Evolutionary conservation across 208 protist genomes (phyloP), one percentile per base, ranked within the genome.

Genomic region (Acanthamoeba healyi): DNA sequence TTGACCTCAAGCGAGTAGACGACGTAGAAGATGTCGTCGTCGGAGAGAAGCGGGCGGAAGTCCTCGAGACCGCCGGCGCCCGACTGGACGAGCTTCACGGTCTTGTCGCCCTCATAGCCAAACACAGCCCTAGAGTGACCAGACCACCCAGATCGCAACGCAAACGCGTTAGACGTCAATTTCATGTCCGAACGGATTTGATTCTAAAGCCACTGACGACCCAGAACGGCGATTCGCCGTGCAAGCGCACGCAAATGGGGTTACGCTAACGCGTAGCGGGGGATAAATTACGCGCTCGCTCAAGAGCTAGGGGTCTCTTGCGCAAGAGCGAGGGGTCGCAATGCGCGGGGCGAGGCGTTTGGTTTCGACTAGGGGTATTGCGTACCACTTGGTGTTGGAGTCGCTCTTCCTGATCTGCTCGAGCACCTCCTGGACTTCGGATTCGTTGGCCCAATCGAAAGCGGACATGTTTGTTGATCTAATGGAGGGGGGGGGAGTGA

Each of bases 31-130:
- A 89, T 40, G 51, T 19, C 54, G 29, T 89, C 81, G 51, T 89
- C 81, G 15, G 44, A n/a, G 51, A 89, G 81, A 6, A 67, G 81
- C 10, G 44, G 14, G 32, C 81, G 44, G 36, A 89, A 65, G 12
- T 89, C 51, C 12, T 58, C 51, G 22, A 89, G 54, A 46, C 81
- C 81, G 51, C 81, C 51, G 24, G 81, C 0, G 26, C 81, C 81
- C 15, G 44, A 67, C 44, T 58, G 36, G 29, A 89, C 34, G 17
- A 89, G 36, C 81, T 89, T 89, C 26, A 89, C 38, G 9, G 72
- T 82, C 81, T 89, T 89, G 29, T 89, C 51, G 22, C 81, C 81
- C 54, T 89, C 81, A 89, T 89, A 89, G 12, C 81, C 81, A 26
- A 89, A 65, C n/a, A 89, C 51, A 4, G 81, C 81, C 81, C 81